Evolutionary conservation across 257 asterid species (phyloP).

Genomic region (Echites panduratus): DNA sequence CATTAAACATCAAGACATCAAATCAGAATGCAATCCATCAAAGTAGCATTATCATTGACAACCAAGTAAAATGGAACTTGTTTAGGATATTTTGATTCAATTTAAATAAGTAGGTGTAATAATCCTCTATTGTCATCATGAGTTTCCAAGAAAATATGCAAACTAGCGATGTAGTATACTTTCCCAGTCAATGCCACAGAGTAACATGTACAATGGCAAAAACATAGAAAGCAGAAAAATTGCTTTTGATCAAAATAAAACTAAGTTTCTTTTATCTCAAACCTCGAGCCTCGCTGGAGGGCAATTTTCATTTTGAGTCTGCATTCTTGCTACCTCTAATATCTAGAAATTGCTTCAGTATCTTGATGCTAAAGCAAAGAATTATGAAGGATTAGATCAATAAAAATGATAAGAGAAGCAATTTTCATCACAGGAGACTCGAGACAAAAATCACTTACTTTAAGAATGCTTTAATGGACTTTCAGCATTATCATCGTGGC

Average conservation of each 20-base stretch:
- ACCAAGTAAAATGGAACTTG: not conserved
- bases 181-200: slow-evolving; percentile 21
- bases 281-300: slow-evolving; percentile 27
- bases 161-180: slow-evolving; percentile 26
- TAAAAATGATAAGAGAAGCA: too few species aligned
- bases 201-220: not conserved
- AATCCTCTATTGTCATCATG: slow-evolving; percentile 43
- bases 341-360: too few species aligned
- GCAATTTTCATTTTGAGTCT: not conserved
- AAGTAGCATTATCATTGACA: not conserved
- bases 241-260: not conserved
- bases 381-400: too few species aligned
- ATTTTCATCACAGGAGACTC: too few species aligned
- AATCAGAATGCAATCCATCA: not conserved
- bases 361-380: too few species aligned
- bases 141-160: slow-evolving; percentile 44
- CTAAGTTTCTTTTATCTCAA: not conserved
- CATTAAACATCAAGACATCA: not conserved
- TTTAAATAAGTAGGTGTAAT: slow-evolving; percentile 31
- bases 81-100: slow-evolving; percentile 10
- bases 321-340: slow-evolving; percentile 10
- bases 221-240: not conserved
- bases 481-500: too few species aligned
- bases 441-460: too few species aligned
- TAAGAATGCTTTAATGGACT: too few species aligned